Base-by-base conservation (phyloP, 805 yeast genomes). In the Schizosaccharomyces japonicus region DNA sequence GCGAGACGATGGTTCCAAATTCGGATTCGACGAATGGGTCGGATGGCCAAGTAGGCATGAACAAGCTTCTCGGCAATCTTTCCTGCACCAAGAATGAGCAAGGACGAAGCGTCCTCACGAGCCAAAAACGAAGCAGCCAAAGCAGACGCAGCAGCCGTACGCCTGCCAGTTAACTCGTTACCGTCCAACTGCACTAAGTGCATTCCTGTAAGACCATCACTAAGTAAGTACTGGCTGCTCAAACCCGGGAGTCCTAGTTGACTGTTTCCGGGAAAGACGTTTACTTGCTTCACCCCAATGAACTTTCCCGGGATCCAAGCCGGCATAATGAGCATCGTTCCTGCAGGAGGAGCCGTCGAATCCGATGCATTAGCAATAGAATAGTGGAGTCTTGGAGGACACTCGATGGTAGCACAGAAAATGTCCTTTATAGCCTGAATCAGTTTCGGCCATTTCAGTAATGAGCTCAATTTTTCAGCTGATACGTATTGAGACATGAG, bases 71-170 rank as follows among this genome's bases (percentile, higher is more conserved):
- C 23, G 13, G 42, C 42, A 19, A 36, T 27, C 2, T 36, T 36
- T 4, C 42, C 42, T 6, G 42, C 17, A 19, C 42, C 42, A 7
- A 36, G 5, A 8, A 36, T 36, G 3, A 36, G 26, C 4, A 36
- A 27, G 6, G 42, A 36, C 5, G 42, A 2, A 2, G 42, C 25
- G 23, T 36, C 42, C 4, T 36, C 23, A 7, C 27, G 17, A 23
- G 42, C 17, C 10, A 36, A 23, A 27, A 19, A 36, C 25, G 27
- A 15, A 36, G 42, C 17, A 5, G 42, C 42, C 13, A 36, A 27
- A 6, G 42, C 42, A 15, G 42, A 36, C 27, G 42, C 42, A 21
- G 42, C 42, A 36, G 42, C 42, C 6, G 42, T 36, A 7, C 42
- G 17, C 23, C 42, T 25, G 13, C 27, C 17, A 5, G 42, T 36